Base-by-base conservation (phyloP, 768 basidiomycete species). In the Hericium coralloides region DNA sequence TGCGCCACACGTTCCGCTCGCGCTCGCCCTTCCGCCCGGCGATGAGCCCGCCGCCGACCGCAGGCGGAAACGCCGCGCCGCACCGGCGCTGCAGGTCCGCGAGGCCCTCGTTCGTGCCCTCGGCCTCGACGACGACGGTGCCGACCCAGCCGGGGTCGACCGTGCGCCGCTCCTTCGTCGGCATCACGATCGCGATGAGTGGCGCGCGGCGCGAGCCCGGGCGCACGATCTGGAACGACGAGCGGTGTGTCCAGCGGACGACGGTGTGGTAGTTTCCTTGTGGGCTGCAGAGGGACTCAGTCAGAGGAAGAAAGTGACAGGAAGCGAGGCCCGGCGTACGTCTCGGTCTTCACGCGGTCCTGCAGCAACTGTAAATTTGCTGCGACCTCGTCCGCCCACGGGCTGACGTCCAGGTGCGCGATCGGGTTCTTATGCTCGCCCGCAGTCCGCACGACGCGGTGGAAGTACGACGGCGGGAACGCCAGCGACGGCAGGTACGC, bases 381-480 rank as follows among this genome's bases (percentile, higher is more conserved):
- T 23, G 84, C 83, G 58, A 92, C 82, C 70, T 92, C 86, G 49
- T 82, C 81, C 2, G 82, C 87, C 88, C 90, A 92, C 2, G 87
- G 85, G 25, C 77, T 72, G 31, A 93, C 69, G 69, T 94, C 88
- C 58, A 93, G 69, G 66, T 89, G 84, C 15, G 79, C 78, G 39
- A 92, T 76, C 81, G 72, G 72, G 56, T 73, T 73, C 2, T 69
- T 67, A 20, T 49, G 49, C 15, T 58, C 62, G 37, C 70, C 69
- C 58, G 67, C 66, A 2, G 68, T 84, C 18, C 89, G 81, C 56
- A 94, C 82, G 47, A 92, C 87, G 39, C 87, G 82, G 68, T 93
- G 89, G 75, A 92, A 94, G 70, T 92, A 92, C 20, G 91, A 92
- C 1, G 92, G 92, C 17, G 92, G 79, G 66, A 92, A 90, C 2